Evolutionary conservation across 495 filamentous ascomycete genomes (phyloP).

Genomic region (Neurospora hispaniola): DNA sequence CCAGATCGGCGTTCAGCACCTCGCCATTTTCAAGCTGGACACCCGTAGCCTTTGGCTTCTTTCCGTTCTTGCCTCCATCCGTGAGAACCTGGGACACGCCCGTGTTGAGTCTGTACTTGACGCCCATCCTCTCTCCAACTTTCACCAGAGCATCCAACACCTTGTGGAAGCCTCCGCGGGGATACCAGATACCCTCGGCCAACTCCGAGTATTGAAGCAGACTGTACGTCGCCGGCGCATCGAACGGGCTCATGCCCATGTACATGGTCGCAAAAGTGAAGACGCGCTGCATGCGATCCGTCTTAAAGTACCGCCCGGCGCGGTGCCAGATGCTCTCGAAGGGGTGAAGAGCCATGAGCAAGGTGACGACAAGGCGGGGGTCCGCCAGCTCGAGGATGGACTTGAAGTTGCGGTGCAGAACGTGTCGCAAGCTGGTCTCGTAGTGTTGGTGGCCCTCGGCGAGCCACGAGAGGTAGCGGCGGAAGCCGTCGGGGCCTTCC

Average conservation of each 20-base stretch:
- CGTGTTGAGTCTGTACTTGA: slow-evolving; percentile 44
- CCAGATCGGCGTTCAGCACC: slow-evolving; percentile 44
- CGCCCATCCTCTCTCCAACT: slow-evolving; percentile 45
- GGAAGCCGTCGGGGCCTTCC: slow-evolving; percentile 55
- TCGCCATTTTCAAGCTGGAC: slow-evolving; percentile 43
- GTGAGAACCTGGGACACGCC: slow-evolving; percentile 41
- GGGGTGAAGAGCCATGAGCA: slow-evolving; percentile 46
- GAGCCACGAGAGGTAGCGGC: slow-evolving; percentile 49
- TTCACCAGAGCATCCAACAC: slow-evolving; percentile 46
- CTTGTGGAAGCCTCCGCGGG: slow-evolving; percentile 53
- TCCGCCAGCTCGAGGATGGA: slow-evolving; percentile 39
- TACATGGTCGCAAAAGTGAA: slow-evolving; percentile 73
- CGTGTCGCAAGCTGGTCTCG: slow-evolving; percentile 47
- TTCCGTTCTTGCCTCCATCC: slow-evolving; percentile 23
- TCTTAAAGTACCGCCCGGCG: slow-evolving; percentile 51
- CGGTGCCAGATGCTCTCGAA: slow-evolving; percentile 53
- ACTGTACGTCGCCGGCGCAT: slow-evolving; percentile 61
- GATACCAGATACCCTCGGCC: slow-evolving; percentile 66
- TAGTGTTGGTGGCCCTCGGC: slow-evolving; percentile 55
- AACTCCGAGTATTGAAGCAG: slow-evolving; percentile 64
- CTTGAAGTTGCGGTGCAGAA: slow-evolving; percentile 54
- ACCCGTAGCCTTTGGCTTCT: slow-evolving; percentile 34
- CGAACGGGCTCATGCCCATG: slow-evolving; percentile 65
- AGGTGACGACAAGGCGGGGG: slow-evolving; percentile 38
- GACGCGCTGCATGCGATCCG: slow-evolving; percentile 51